Evolutionary conservation across 2,329 filamentous ascomycete genomes (phyloP).

Genomic region (Allantophomopsis lycopodina): DNA sequence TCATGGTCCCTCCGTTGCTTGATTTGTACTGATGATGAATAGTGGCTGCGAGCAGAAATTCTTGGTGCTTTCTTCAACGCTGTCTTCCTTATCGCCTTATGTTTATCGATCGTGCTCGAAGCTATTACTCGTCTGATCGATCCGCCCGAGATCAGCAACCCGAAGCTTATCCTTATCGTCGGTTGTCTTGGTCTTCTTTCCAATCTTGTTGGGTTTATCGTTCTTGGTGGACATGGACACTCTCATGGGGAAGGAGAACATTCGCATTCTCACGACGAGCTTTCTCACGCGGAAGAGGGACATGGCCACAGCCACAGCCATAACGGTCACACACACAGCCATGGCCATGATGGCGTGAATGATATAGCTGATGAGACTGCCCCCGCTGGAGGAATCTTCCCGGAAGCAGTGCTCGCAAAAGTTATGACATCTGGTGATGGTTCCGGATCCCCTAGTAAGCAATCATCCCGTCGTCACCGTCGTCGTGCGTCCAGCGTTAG

Average conservation of each 20-base stretch:
- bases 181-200: constrained; percentile 75
- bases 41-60: constrained; percentile 97
- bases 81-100: constrained; percentile 92
- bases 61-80: constrained; percentile 94
- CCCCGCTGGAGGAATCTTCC: constrained; percentile 45
- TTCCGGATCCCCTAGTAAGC: not conserved
- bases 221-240: constrained; percentile 90
- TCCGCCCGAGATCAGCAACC: constrained; percentile 74
- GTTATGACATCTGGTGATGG: constrained; percentile 19
- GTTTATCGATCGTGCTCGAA: constrained; percentile 91
- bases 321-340: constrained; percentile 17
- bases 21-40: constrained; percentile 11
- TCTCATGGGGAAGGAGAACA: constrained; percentile 50
- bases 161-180: constrained; percentile 78
- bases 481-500: constrained; percentile 19
- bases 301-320: constrained; percentile 16
- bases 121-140: constrained; percentile 86
- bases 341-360: constrained; percentile 21
- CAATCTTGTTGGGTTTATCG: constrained; percentile 76
- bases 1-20: not conserved
- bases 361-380: constrained; percentile 39
- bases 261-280: constrained; percentile 25
- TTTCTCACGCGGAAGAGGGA: constrained; percentile 15
- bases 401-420: constrained; percentile 44
- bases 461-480: constrained; percentile 7